Base-by-base conservation (phyloP, 2,329 filamentous ascomycete species). In the Didymella arachidicola region DNA sequence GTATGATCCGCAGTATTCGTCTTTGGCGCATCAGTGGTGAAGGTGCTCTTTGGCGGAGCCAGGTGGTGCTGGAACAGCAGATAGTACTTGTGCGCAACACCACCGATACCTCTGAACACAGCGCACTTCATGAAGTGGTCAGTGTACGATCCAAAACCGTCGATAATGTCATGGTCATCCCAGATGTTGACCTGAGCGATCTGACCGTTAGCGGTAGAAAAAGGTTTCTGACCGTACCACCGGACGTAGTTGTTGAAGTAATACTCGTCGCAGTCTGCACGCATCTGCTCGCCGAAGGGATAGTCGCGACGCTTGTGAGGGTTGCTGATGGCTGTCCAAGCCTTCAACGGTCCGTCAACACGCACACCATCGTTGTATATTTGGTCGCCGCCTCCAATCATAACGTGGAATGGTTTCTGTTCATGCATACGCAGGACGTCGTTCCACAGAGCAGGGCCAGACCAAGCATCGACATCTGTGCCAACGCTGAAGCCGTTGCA, bases 301-400 rank as follows among this genome's bases (percentile, higher is more conserved):
- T 82, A 87, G 4, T 83, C 77, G 59, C 84, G 81, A 67, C 86
- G 80, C 77, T 87, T 87, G 66, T 83, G 80, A 0, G 86, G 86
- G 65, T 87, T 88, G 26, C 67, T 65, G 64, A 89, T 88, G 45
- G 81, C 79, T 0, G 86, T 88, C 87, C 87, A 89, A 6, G 79
- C 71, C 68, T 86, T 87, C 62, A 98, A 79, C 1, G 94, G 94
- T 0, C 93, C 94, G 50, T 88, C 82, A 1, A 97, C 92, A 62
- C 94, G 86, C 64, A 98, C 92, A 25, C 91, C 91, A 55, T 89
- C 87, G 64, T 89, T 88, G 77, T 89, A 89, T 65, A 89, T 87
- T 78, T 97, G 94, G 72, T 98, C 94, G 59, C 94, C 94, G 57
- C 94, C 94, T 51, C 94, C 94, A 62, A 97, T 85, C 88, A 89